A percentile compares a stretch with the other conserved stretches of the same genome.
Conservation (phyloP, 2,329 filamentous ascomycete genomes). For the Dryadomyces quercivorus region DNA sequence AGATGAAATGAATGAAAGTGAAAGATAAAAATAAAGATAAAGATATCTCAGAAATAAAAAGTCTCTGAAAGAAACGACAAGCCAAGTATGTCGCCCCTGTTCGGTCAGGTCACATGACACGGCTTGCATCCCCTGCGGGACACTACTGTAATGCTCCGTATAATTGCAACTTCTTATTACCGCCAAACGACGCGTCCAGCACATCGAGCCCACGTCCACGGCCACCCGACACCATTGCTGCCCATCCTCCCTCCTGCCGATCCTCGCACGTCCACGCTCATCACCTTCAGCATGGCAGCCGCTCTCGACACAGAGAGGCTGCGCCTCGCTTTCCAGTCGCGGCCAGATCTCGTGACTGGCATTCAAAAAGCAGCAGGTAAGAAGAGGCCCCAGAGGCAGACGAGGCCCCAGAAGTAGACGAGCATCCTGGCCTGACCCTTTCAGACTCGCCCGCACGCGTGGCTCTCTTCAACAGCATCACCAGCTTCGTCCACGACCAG, state of each 20-base stretch:
- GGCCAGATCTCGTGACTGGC: slow-evolving; percentile 42
- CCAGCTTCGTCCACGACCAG: slow-evolving; percentile 34
- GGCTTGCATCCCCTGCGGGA: neutral
- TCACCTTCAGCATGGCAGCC: slow-evolving; percentile 8
- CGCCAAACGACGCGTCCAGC: neutral
- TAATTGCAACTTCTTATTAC: neutral
- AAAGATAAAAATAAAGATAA: neutral
- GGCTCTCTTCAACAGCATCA: slow-evolving; percentile 44
- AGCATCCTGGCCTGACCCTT: neutral
- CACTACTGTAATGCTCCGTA: neutral
- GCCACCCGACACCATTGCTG: neutral
- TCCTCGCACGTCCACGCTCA: neutral
- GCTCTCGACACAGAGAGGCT: slow-evolving; percentile 38
- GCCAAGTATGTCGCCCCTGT: neutral
- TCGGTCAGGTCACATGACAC: neutral
- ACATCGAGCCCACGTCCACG: neutral
- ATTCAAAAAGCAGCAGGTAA: slow-evolving; percentile 41
- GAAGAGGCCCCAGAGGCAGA: no score
- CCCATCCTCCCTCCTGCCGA: neutral
- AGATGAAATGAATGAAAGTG: neutral
- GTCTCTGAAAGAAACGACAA: no score
- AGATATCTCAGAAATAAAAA: neutral
- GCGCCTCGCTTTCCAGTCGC: slow-evolving; percentile 37
- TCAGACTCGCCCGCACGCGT: slow-evolving; percentile 38
- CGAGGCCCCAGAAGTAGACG: no score